Evolutionary conservation across 2,329 filamentous ascomycete species (phyloP).

Genomic region (Alternaria ventricosa): DNA sequence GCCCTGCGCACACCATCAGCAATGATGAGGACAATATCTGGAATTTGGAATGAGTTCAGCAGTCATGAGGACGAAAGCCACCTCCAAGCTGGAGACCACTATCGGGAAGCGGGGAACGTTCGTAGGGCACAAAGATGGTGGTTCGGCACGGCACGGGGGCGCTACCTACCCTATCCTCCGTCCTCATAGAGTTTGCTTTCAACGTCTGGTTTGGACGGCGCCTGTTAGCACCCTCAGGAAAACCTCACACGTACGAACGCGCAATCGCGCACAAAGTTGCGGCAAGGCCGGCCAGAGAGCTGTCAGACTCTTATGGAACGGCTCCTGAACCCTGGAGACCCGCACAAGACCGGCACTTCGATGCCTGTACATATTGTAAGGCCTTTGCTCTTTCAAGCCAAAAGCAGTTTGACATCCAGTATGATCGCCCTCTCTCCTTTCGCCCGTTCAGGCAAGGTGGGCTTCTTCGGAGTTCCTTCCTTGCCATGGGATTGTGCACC

Average conservation of each 20-base stretch:
- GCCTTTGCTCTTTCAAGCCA: background rate
- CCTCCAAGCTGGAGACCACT: background rate
- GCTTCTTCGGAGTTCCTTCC: background rate
- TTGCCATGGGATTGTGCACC: background rate
- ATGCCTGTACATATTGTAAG: background rate
- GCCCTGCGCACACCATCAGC: background rate
- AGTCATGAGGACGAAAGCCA: background rate
- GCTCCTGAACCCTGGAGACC: conserved; percentile 3
- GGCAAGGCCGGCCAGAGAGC: background rate
- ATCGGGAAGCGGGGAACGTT: background rate
- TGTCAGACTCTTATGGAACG: conserved; percentile 3
- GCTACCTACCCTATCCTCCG: background rate
- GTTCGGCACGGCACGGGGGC: conserved; percentile 8
- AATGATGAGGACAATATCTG: background rate
- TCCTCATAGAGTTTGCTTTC: background rate
- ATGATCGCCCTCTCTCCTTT: conserved; percentile 9
- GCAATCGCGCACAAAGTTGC: background rate
- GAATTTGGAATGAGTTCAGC: background rate
- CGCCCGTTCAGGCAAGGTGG: background rate
- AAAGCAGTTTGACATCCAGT: background rate
- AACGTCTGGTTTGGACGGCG: background rate
- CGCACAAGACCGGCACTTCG: conserved; percentile 5
- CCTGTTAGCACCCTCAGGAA: background rate
- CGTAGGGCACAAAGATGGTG: background rate
- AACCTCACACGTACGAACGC: background rate